Percentiles rank a stretch among this genome's conserved stretches.
Conservation (phyloP, 371 early-diverging fungal genomes). For the Mortierella sp. region DNA sequence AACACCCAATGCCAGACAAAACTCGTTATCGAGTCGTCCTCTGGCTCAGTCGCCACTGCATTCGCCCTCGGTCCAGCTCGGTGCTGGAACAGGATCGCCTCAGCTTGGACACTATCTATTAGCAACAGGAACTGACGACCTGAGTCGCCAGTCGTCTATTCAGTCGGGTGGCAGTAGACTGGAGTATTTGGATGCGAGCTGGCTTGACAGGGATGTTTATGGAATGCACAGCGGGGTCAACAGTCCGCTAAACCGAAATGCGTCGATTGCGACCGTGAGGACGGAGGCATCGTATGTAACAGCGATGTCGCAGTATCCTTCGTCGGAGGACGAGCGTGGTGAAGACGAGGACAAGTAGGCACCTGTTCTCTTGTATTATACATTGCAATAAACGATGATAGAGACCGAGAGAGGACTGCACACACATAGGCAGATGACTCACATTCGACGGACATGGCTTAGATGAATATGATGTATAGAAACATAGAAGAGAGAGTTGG, state of each 20-base stretch:
- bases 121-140: neutral
- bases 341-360: slow-evolving; percentile 13
- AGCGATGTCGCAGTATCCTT: slow-evolving; percentile 35
- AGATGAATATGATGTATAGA: no score
- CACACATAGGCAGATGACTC: no score
- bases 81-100: neutral
- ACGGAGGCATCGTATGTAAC: slow-evolving; percentile 44
- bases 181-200: slow-evolving; percentile 21
- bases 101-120: neutral
- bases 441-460: no score
- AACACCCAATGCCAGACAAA: slow-evolving; percentile 9
- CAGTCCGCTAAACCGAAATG: slow-evolving; percentile 28
- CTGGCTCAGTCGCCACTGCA: slow-evolving; percentile 31
- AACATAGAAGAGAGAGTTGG: no score
- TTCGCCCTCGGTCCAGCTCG: slow-evolving; percentile 19
- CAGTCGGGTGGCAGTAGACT: neutral
- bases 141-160: slow-evolving; percentile 35
- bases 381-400: no score
- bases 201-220: neutral
- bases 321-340: slow-evolving; percentile 22
- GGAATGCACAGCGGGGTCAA: neutral
- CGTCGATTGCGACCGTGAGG: slow-evolving; percentile 32
- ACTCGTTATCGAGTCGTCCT: slow-evolving; percentile 22
- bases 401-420: no score
- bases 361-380: neutral